Conservation (phyloP, 73 alveolate genomes). For the Paraurostyla sp. region DNA sequence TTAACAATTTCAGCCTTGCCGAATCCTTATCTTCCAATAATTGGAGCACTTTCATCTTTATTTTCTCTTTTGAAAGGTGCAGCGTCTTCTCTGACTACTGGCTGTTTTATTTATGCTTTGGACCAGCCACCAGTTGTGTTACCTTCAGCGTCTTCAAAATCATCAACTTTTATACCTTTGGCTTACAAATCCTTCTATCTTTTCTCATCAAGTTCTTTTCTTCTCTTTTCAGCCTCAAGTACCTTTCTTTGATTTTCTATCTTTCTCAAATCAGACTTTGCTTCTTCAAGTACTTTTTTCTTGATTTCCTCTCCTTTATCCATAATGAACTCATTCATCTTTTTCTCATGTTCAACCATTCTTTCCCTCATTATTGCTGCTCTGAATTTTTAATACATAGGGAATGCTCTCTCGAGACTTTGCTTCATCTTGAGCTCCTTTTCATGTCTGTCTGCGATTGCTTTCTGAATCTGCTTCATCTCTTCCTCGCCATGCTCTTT, state of each 20-base stretch:
- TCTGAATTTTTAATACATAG: not conserved
- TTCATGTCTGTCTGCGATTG: conserved; percentile 47
- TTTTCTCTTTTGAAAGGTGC: conserved; percentile 26
- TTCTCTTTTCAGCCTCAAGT: conserved; percentile 11
- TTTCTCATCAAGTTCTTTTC: conserved; percentile 12
- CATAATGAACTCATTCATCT: conserved; percentile 24
- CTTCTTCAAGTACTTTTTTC: conserved; percentile 1
- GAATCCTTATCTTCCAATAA: conserved; percentile 8
- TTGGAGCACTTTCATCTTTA: too few relatives aligned
- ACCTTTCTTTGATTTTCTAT: conserved; percentile 52
- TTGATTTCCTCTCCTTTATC: conserved; percentile 28
- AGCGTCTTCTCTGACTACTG: not conserved
- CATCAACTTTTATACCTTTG: conserved; percentile 3
- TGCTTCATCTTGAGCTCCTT: conserved; percentile 47
- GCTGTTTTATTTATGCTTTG: not conserved
- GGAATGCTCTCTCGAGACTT: conserved; percentile 20
- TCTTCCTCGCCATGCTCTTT: conserved; percentile 54
- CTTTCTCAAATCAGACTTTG: conserved; percentile 27
- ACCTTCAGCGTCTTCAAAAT: conserved; percentile 13
- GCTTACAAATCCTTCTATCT: conserved; percentile 19
- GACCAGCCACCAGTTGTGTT: conserved; percentile 38
- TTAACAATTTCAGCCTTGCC: conserved; percentile 20
- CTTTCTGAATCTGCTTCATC: conserved; percentile 37
- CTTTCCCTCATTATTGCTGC: conserved; percentile 29
- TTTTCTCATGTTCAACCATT: conserved; percentile 14